phyloP scores from a whole-genome alignment of 164 flowering plant genomes.

The Litsea cubeba region DNA sequence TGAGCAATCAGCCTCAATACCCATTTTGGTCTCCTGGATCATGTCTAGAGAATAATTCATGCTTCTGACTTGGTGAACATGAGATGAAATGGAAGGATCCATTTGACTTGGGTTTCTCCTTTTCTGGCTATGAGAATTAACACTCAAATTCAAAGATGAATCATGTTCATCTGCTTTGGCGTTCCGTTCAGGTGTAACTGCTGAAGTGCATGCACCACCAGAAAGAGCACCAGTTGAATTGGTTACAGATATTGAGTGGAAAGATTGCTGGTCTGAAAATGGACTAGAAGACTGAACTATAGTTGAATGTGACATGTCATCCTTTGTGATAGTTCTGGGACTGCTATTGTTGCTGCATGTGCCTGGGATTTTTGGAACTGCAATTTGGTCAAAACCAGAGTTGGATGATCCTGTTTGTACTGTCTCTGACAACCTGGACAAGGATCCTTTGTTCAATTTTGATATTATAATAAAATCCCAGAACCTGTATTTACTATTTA shows the following conservation, averaged over 20 bases:
- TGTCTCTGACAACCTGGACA: conserved; percentile 40
- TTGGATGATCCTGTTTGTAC: conserved; percentile 16
- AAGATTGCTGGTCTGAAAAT: conserved; percentile 28
- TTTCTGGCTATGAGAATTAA: conserved; percentile 63
- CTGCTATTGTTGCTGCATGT: conserved; percentile 16
- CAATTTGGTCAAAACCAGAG: conserved; percentile 34
- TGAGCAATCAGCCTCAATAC: conserved; percentile 12
- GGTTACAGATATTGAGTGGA: conserved; percentile 18
- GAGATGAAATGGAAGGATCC: conserved; percentile 17
- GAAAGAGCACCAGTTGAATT: conserved; percentile 22
- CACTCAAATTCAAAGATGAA: conserved; percentile 53
- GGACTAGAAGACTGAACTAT: conserved; percentile 28
- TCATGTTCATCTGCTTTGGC: conserved; percentile 33
- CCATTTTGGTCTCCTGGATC: conserved; percentile 27
- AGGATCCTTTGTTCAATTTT: not conserved
- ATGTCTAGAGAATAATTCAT: conserved; percentile 13
- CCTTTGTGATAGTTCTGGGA: conserved; percentile 27
- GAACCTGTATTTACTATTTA: not conserved
- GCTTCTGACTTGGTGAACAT: conserved; percentile 12
- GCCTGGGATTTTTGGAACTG: conserved; percentile 53
- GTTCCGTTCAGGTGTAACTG: conserved; percentile 50
- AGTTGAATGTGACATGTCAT: conserved; percentile 36
- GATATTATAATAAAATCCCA: not conserved
- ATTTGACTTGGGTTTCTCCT: conserved; percentile 37
- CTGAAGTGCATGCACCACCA: conserved; percentile 12